Evolutionary conservation across 2,329 filamentous ascomycete species (phyloP), one percentile per base, ranked within the genome.

Genomic region (Trichoderma aggressivum): DNA sequence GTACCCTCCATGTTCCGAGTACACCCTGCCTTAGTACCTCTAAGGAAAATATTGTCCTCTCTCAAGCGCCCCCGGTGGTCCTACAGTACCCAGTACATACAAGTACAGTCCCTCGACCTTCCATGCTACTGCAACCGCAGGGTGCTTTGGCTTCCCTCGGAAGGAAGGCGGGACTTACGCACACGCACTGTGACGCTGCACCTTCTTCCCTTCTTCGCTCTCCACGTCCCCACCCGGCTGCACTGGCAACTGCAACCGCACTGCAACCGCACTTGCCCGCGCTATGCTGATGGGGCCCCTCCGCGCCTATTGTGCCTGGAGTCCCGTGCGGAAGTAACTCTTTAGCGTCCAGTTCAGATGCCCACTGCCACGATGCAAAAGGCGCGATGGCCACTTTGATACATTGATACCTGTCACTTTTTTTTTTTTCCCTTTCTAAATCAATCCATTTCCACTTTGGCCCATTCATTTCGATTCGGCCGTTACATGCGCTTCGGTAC

Each of bases 121-220:
- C 61, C 61, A 32, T 53, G 36, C 61, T 43, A 43, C 26, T 47
- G 32, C 58, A 60, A 58, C 28, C 56, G 30, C 30, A 24, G 56
- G 21, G 60, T 47, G 60, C 60, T 47, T 47, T 47, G 61, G 61
- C 61, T 21, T 39, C 39, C 61, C 24, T 34, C 47, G 62, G 43
- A 55, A 55, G 62, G 62, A 65, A 65, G 62, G 62, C 62, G 62
- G 61, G 43, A 64, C 61, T 32, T 30, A 8, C 39, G 61, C 61
- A 64, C 60, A 30, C 60, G 60, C 60, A 63, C 61, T 63, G 62
- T 55, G 62, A 55, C 62, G 53, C 62, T 65, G 62, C 62, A 30
- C 21, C n/a, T n/a, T 34, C 56, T 61, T 32, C 32, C 32, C 21
- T 60, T 36, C 14, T 36, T 10, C 56, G 56, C 30, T 60, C 30